Conservation (phyloP, 225 moss, liverwort and hornwort species). For the Takakia lepidozioides region DNA sequence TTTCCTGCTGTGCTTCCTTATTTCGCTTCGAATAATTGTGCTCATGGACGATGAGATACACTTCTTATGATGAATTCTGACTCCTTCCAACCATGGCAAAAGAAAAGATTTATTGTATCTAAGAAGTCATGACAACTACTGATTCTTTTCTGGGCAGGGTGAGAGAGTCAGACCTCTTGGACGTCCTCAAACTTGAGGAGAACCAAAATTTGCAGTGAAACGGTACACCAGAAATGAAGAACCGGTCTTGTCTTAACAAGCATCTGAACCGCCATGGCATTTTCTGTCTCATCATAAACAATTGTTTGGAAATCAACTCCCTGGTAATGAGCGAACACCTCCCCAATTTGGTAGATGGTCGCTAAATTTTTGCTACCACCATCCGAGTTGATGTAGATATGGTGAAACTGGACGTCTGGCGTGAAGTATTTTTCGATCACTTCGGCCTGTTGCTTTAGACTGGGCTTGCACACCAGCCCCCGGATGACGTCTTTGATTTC, state of each 20-base stretch:
- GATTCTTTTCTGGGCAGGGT: too few species aligned
- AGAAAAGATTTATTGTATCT: too few species aligned
- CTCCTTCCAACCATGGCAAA: too few species aligned
- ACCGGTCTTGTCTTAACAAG: slow-evolving; percentile 17
- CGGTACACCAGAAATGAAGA: slow-evolving; percentile 14
- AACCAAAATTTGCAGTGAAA: slow-evolving; percentile 14
- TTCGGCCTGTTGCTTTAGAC: slow-evolving; percentile 18
- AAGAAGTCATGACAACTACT: too few species aligned
- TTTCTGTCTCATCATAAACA: slow-evolving; percentile 14
- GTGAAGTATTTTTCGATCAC: slow-evolving; percentile 14
- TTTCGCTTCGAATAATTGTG: too few species aligned
- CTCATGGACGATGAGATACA: too few species aligned
- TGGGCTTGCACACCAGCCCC: slow-evolving; percentile 18
- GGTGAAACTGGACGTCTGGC: slow-evolving; percentile 17
- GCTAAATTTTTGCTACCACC: slow-evolving; percentile 7
- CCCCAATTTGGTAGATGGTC: slow-evolving; percentile 18
- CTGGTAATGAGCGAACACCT: slow-evolving; percentile 37
- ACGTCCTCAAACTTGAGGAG: slow-evolving; percentile 22
- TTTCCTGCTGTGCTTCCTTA: too few species aligned
- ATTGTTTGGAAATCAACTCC: slow-evolving; percentile 19
- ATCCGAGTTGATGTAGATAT: slow-evolving; percentile 19
- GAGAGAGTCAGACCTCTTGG: too few species aligned
- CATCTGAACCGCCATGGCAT: slow-evolving; percentile 12
- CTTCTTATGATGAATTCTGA: too few species aligned
- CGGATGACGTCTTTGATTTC: slow-evolving; percentile 23